Percentiles rank a stretch among this genome's conserved stretches.
Evolutionary conservation across 2,329 filamentous ascomycete genomes (phyloP).

Genomic region (Botrytis fabae): DNA sequence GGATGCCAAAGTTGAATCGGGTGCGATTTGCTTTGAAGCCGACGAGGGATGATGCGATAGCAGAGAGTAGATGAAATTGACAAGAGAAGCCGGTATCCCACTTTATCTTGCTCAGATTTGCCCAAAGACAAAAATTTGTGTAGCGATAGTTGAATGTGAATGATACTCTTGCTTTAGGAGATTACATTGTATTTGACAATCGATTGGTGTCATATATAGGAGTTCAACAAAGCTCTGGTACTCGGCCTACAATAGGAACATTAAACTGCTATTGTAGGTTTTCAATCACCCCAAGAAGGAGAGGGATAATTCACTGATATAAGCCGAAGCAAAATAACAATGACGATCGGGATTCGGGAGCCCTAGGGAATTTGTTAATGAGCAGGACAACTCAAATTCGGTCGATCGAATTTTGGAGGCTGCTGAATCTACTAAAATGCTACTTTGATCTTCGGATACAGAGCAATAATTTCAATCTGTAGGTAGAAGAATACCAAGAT

Average conservation of each 20-base stretch:
- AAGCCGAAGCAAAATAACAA: background rate
- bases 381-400: background rate
- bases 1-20: slow-evolving; percentile 25
- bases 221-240: background rate
- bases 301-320: background rate
- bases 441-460: too few relatives aligned
- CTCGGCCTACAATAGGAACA: background rate
- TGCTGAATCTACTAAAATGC: background rate
- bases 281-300: background rate
- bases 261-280: background rate
- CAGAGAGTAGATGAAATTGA: background rate
- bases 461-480: background rate
- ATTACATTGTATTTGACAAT: background rate
- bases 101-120: background rate
- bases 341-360: background rate
- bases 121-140: background rate
- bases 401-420: background rate
- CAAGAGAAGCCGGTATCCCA: background rate
- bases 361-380: background rate
- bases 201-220: background rate
- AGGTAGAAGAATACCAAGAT: background rate
- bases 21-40: slow-evolving; percentile 19
- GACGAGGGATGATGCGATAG: background rate
- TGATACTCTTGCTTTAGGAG: background rate
- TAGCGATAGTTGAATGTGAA: background rate